Base-by-base conservation (phyloP, 768 basidiomycete species). In the Leccinum fibrillosum region DNA sequence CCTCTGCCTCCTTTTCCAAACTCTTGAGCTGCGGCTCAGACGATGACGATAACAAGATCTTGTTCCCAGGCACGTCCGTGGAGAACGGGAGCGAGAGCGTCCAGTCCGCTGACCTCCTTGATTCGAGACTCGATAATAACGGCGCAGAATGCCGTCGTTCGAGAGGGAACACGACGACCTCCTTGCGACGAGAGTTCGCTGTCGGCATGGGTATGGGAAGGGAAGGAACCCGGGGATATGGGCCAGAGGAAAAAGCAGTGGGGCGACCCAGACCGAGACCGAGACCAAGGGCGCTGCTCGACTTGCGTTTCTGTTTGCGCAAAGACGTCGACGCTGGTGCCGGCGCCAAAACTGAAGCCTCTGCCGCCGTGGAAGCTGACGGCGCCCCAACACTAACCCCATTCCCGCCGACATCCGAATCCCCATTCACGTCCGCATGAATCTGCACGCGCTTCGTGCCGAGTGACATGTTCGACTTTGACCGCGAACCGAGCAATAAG, bases 91-190 rank as follows among this genome's bases (percentile, higher is more conserved):
- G 66, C 1, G 70, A 74, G 34, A 72, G 28, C 2, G 71, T 72
- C 71, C 71, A 72, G 19, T 72, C 71, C 8, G 59, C 39, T 34
- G 26, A 21, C 3, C 17, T 1, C 4, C 52, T 57, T 5, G 54
- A 21, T 8, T 49, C 49, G 23, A 32, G 25, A 10, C 28, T 28
- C 23, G 67, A 64, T 28, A 72, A 45, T 25, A 72, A 54, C 0
- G 71, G 71, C 2, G 72, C 68, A 1, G 71, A 72, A 48, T 71
- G 71, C 11, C 72, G 66, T 2, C 72, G 70, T 53, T 72, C 70
- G 4, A 70, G 64, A 4, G 47, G 68, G 9, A 72, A 39, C 39
- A 39, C 62, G 7, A 68, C 52, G 4, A 70, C 7, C 51, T 64
- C 64, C n/a, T n/a, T 8, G 9, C 17, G 39, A 39, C 39, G n/a